Evolutionary conservation across 2,329 filamentous ascomycete species (phyloP).

Genomic region (Trichoderma atroviride): DNA sequence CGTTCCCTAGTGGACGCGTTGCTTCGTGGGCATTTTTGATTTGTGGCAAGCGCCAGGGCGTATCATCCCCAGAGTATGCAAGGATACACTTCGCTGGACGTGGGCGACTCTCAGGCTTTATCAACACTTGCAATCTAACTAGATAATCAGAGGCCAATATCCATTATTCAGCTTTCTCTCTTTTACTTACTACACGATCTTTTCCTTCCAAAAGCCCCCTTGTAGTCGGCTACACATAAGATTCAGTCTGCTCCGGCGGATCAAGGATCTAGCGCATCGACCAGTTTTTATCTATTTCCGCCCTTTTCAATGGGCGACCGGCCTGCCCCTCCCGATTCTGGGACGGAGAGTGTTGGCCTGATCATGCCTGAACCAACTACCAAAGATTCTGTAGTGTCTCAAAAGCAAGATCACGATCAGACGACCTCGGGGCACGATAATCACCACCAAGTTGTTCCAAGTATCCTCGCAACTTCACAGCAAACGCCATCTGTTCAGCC

Average conservation of each 20-base stretch:
- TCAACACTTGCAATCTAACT: constrained; percentile 3
- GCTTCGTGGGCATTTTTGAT: neutral
- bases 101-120: constrained; percentile 4
- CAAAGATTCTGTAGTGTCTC: constrained; percentile 7
- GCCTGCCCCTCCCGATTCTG: constrained; percentile 31
- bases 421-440: neutral
- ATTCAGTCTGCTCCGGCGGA: neutral
- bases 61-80: constrained; percentile 3
- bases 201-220: neutral
- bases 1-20: neutral
- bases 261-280: neutral
- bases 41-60: constrained; percentile 8
- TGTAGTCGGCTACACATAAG: constrained; percentile 5
- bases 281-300: neutral
- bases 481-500: constrained; percentile 48
- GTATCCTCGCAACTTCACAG: constrained; percentile 28
- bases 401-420: neutral
- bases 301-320: constrained; percentile 41
- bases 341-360: constrained; percentile 29
- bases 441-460: neutral
- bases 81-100: constrained; percentile 15
- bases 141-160: constrained; percentile 5
- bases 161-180: constrained; percentile 13
- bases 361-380: constrained; percentile 28
- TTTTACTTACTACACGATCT: neutral